Percentiles rank a stretch among this genome's conserved stretches.
phyloP scores from a whole-genome alignment of 23 red algal genomes.

The Gracilaria domingensis region DNA sequence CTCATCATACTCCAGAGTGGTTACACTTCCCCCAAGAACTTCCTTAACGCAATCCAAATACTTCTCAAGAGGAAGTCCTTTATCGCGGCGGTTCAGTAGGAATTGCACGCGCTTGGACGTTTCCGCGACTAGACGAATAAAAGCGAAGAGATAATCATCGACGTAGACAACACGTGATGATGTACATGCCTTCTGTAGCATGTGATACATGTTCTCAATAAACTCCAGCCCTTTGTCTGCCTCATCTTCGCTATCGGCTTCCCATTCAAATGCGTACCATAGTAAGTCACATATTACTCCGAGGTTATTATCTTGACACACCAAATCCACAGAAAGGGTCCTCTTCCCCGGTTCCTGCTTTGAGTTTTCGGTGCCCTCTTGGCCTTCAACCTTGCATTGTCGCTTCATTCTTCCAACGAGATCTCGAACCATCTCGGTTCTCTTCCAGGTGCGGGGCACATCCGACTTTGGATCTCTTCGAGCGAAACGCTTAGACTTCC shows the following conservation, averaged over 20 bases:
- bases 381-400: not conserved
- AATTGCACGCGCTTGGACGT: constrained; percentile 28
- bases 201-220: constrained; percentile 28
- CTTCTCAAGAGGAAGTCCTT: constrained; percentile 15
- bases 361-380: not conserved
- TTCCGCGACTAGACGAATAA: constrained; percentile 49
- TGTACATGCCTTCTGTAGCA: constrained; percentile 9
- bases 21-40: constrained; percentile 36
- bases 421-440: constrained; percentile 46
- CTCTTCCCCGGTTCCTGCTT: not conserved
- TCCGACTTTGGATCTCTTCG: constrained; percentile 1
- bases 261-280: constrained; percentile 63
- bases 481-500: constrained; percentile 62
- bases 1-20: constrained; percentile 30
- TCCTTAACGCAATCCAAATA: constrained; percentile 36
- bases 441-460: constrained; percentile 40
- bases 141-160: constrained; percentile 53
- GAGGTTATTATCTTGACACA: constrained; percentile 41
- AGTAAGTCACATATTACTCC: constrained; percentile 48
- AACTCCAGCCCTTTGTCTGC: constrained; percentile 37
- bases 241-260: constrained; percentile 18
- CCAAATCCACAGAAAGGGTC: constrained; percentile 30
- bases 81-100: constrained; percentile 18
- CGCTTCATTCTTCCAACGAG: not conserved
- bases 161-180: constrained; percentile 3